Base-by-base conservation (phyloP, 495 filamentous ascomycete genomes). In the Aspergillus nidulans region DNA sequence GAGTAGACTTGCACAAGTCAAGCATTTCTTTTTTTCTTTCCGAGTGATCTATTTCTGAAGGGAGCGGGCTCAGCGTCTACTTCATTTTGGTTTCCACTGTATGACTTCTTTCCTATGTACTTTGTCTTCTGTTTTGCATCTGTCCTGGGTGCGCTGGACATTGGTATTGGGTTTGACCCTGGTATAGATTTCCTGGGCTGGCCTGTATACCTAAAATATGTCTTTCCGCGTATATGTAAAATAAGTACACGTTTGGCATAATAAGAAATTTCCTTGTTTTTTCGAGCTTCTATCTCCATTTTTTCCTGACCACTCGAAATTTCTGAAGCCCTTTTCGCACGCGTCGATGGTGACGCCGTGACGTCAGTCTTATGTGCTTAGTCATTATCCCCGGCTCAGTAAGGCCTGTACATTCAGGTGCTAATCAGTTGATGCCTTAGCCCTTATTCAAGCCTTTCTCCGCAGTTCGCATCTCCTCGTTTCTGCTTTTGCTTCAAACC, bases 1-100 rank as follows among this genome's bases (percentile, higher is more conserved):
- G 78, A 83, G 68, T 77, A 75, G 65, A 65, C 60, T 30, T 49
- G 49, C 38, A 28, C 39, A 43, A 23, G 30, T 53, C 46, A 50
- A 38, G 38, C 60, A 18, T 59, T 63, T 63, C 38, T 49, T 57
- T 56, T 55, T 49, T 49, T 65, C 61, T 63, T 62, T 24, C 45
- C 61, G 58, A 62, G 55, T 69, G 56, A 55, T 63, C 69, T 60
- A 61, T 64, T 66, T 58, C 56, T 46, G 44, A 62, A 59, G 57
- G 58, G 65, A 57, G 47, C 55, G 42, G 53, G 52, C 50, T 59
- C 67, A 66, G 68, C 64, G 68, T 69, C 63, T 58, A 52, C 32
- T 60, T 34, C 40, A 38, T 61, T 61, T 57, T 38, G 16, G 43
- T 60, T 58, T 67, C 55, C 20, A 60, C 49, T 69, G 63, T 65